Percentiles rank a stretch among this genome's conserved stretches.
These are phyloP conservation scores for Crataegus laevigata DNA, from an alignment of 306 rosid genomes.

Conservation along the genomic window DNA sequence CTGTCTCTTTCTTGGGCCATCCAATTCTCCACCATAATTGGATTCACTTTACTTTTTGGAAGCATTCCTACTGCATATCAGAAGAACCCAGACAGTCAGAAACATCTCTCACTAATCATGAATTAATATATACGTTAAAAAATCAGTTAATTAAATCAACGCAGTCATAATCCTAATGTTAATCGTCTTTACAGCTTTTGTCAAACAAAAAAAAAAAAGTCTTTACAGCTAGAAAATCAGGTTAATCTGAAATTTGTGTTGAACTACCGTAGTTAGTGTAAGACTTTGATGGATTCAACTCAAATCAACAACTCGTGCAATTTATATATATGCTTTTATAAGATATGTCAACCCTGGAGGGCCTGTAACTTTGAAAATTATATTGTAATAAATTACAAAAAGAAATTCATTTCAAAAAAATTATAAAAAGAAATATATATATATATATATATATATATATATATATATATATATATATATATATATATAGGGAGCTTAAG, in stretches of 20 bases:
- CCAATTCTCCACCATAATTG: conserved; percentile 35
- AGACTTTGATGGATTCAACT: not conserved
- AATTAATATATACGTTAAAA: not conserved
- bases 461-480: no score
- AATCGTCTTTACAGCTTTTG: not conserved
- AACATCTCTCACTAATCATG: not conserved
- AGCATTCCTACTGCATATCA: conserved; percentile 46
- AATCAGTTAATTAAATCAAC: not conserved
- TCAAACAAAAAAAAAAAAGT: no score
- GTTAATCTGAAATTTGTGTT: not conserved
- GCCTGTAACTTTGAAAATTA: not conserved
- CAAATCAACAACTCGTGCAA: not conserved
- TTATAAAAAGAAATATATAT: not conserved
- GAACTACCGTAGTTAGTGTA: not conserved
- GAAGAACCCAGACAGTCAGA: not conserved
- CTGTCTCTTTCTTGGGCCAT: conserved; percentile 44
- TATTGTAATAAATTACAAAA: not conserved
- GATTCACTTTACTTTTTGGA: conserved; percentile 50
- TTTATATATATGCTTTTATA: not conserved
- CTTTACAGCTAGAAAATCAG: not conserved
- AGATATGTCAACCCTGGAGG: not conserved
- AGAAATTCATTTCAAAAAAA: no score
- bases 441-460: no score
- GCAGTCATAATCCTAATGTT: not conserved
- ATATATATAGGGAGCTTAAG: no score